Evolutionary conservation across 108 stramenopile genomes (phyloP).

Genomic region (Cyclostephanos invisitatus): DNA sequence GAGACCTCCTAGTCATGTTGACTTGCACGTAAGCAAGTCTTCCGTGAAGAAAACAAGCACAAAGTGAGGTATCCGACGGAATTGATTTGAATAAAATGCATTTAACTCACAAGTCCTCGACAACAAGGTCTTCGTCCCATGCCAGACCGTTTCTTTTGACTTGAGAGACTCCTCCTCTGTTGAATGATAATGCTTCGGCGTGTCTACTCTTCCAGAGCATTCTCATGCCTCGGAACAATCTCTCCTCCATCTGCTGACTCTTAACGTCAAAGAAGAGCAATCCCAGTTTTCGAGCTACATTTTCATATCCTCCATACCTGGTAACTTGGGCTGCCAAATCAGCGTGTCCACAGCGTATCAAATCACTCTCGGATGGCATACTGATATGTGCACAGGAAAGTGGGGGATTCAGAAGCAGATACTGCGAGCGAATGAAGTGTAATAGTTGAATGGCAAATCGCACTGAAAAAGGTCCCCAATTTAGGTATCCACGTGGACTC

Average conservation of each 20-base stretch:
- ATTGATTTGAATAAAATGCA: background rate
- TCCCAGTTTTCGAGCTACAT: conserved; percentile 68
- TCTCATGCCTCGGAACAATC: conserved; percentile 19
- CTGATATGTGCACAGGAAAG: conserved; percentile 44
- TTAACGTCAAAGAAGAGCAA: conserved; percentile 41
- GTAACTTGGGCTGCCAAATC: conserved; percentile 47
- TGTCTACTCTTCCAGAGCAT: conserved; percentile 30
- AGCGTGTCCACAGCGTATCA: conserved; percentile 24
- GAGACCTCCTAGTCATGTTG: conserved; percentile 34
- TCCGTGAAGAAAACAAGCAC: background rate
- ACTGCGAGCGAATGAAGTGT: conserved; percentile 53
- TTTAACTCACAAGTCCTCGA: conserved; percentile 26
- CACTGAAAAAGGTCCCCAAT: conserved; percentile 63
- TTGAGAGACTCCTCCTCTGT: no score
- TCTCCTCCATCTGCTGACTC: conserved; percentile 18
- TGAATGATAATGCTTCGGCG: background rate
- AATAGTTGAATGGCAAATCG: conserved; percentile 61
- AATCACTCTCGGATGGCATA: conserved; percentile 51
- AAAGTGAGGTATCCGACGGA: background rate
- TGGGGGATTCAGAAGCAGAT: conserved; percentile 52
- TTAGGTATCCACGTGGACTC: conserved; percentile 15
- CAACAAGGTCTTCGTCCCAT: conserved; percentile 30
- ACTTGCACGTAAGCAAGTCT: conserved; percentile 20
- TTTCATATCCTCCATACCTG: conserved; percentile 74
- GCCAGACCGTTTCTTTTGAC: conserved; percentile 23